phyloP scores from a whole-genome alignment of 495 filamentous ascomycete species.

The Neurospora sp. region DNA sequence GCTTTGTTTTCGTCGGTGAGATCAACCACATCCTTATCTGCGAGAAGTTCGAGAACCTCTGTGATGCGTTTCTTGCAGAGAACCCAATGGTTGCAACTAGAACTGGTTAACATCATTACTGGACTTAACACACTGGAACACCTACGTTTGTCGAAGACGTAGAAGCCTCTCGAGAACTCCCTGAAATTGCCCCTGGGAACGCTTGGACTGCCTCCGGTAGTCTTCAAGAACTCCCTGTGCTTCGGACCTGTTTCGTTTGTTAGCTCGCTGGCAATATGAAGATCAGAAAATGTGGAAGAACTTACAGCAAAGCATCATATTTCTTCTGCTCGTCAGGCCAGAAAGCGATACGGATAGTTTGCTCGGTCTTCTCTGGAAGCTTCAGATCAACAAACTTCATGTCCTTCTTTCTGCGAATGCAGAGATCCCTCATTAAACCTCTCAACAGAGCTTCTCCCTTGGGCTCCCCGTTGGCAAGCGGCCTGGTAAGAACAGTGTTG shows the following conservation, averaged over 20 bases:
- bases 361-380: constrained; percentile 69
- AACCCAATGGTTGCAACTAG: constrained; percentile 68
- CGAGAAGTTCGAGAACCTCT: constrained; percentile 58
- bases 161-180: constrained; percentile 70
- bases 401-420: constrained; percentile 74
- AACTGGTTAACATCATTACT: constrained; percentile 2
- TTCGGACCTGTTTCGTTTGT: constrained; percentile 44
- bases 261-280: neutral
- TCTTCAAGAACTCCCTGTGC: constrained; percentile 61
- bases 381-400: constrained; percentile 84
- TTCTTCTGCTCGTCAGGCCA: constrained; percentile 64
- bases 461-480: constrained; percentile 47
- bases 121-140: neutral
- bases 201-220: constrained; percentile 37
- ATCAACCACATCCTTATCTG: constrained; percentile 53
- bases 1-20: constrained; percentile 64
- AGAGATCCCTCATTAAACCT: constrained; percentile 71
- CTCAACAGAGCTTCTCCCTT: constrained; percentile 55
- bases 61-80: constrained; percentile 64
- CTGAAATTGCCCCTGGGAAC: constrained; percentile 38
- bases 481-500: constrained; percentile 62
- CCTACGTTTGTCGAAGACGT: constrained; percentile 62
- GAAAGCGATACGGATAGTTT: constrained; percentile 70
- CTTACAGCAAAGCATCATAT: constrained; percentile 62
- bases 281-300: constrained; percentile 17